Evolutionary conservation across 257 asterid species (phyloP), one percentile per base, ranked within the genome.

Genomic region (Capsicum baccatum): DNA sequence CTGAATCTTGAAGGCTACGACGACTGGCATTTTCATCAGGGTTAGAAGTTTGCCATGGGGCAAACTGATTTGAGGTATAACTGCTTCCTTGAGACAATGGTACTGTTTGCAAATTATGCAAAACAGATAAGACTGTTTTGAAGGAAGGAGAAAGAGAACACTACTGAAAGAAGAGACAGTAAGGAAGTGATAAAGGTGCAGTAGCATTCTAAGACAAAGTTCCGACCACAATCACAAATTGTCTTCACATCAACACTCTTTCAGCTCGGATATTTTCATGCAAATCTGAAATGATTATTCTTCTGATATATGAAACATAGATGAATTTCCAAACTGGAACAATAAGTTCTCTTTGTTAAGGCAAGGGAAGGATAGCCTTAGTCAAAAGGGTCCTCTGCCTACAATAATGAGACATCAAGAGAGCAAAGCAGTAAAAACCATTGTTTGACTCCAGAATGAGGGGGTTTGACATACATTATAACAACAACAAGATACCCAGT

Each of bases 21-120:
- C 84, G 83, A 82, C 79, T 90, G 85, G 54, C 83, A 83, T 81
- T 87, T 86, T 92, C 97, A 6, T 90, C 91, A 17, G 86, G 90
- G 79, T 87, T 85, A 17, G 95, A 85, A 66, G 90, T 90, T 84
- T 92, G 89, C 97, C 95, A 93, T 59, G 89, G 94, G 5, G 91
- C 89, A 90, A 90, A 89, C 69, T 88, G 93, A 86, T 88, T 85
- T 47, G 91, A 76, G 52, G 86, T 84, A 33, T 85, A 88, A 83
- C 92, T 81, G 88, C 85, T 87, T 83, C 89, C 91, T 84, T 87
- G 90, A 87, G 94, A 88, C 78, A 92, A 76, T 26, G 89, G 90
- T 83, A 74, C 81, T 74, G 81, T 12, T 74, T 21, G 19, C 50
- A 74, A 74, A 50, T 12, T 74, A 74, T 50, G 80, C 80, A 50